phyloP scores from a whole-genome alignment of 208 protist species.

The Vickermania ingenoplastis region DNA sequence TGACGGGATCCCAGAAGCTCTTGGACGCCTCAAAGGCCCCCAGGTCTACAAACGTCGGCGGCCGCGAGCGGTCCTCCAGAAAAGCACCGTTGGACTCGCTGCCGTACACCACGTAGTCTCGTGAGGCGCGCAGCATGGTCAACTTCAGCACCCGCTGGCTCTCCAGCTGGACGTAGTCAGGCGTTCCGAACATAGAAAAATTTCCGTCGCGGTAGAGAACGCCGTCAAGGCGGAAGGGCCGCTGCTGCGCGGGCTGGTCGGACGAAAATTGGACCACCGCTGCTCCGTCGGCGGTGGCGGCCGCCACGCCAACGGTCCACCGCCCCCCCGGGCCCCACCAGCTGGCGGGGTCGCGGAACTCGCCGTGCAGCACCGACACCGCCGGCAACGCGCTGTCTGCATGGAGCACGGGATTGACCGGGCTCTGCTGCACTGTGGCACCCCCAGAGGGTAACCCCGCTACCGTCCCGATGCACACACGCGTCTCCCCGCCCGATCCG shows the following conservation, averaged over 20 bases:
- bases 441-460: neutral
- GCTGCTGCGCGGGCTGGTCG: constrained; percentile 3
- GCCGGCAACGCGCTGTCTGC: constrained; percentile 6
- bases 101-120: constrained; percentile 15
- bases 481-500: neutral
- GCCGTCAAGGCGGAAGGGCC: constrained; percentile 8
- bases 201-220: constrained; percentile 7
- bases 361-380: neutral
- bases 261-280: constrained; percentile 15
- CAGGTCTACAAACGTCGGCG: constrained; percentile 11
- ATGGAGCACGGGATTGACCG: constrained; percentile 8
- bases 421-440: constrained; percentile 6
- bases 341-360: constrained; percentile 14
- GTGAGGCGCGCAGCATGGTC: constrained; percentile 9
- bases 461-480: constrained; percentile 7
- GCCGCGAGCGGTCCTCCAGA: neutral
- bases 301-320: constrained; percentile 10
- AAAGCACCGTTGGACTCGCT: neutral
- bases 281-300: neutral
- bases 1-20: constrained; percentile 20
- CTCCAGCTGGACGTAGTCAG: constrained; percentile 16
- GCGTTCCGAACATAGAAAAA: constrained; percentile 11
- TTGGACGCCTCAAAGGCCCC: constrained; percentile 12
- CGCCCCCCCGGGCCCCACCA: constrained; percentile 11
- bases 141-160: constrained; percentile 10